Conservation (phyloP, 345 rosid species). For the Syzygium jambos region DNA sequence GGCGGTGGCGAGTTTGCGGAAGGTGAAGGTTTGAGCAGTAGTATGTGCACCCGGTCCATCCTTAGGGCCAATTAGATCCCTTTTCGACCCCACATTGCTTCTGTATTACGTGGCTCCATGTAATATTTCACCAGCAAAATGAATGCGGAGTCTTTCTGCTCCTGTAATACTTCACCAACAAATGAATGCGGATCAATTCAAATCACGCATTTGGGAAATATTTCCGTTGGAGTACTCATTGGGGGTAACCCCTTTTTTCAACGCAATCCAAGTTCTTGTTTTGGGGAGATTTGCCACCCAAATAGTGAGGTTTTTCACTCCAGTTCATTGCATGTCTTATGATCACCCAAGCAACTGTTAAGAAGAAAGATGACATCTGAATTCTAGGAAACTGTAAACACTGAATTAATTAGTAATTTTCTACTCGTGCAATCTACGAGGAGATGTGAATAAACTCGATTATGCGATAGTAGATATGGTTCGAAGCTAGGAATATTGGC, state of each 20-base stretch:
- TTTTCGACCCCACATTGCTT: conserved; percentile 51
- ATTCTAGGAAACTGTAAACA: background rate
- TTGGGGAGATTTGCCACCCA: background rate
- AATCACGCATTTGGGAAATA: background rate
- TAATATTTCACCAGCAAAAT: background rate
- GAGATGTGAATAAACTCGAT: too few relatives aligned
- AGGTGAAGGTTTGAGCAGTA: conserved; percentile 79
- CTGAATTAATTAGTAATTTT: too few relatives aligned
- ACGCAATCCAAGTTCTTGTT: background rate
- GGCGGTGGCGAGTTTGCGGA: conserved; percentile 71
- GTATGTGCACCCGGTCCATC: conserved; percentile 49
- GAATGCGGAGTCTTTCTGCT: background rate
- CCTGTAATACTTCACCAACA: background rate
- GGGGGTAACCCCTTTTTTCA: background rate
- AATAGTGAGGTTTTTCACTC: background rate
- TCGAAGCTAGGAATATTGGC: background rate
- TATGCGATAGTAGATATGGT: background rate
- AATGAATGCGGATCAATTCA: background rate
- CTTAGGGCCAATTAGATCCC: conserved; percentile 42
- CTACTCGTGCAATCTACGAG: background rate
- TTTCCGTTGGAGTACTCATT: background rate
- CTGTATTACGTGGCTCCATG: conserved; percentile 10
- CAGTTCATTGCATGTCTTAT: background rate
- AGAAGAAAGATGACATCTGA: background rate
- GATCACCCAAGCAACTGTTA: background rate